These are phyloP conservation scores for Fusarium oligoseptatum DNA, from an alignment of 2,329 filamentous ascomycete species.

Conservation along the genomic window DNA sequence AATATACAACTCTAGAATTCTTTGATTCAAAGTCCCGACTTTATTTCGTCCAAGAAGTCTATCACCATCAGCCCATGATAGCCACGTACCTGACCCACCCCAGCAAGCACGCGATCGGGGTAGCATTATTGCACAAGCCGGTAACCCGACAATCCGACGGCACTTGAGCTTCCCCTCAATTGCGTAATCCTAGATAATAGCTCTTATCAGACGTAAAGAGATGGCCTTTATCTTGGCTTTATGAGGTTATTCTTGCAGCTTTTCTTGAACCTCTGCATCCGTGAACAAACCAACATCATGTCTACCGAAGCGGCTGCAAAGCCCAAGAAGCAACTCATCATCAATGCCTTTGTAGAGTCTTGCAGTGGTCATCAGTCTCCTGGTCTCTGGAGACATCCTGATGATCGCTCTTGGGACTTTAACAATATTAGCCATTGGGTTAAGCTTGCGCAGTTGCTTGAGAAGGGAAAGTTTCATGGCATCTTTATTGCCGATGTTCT, in stretches of 20 bases:
- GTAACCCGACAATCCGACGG: conserved; percentile 6
- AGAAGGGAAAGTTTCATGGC: conserved; percentile 70
- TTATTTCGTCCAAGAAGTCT: background rate
- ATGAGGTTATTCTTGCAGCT: background rate
- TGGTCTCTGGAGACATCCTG: conserved; percentile 70
- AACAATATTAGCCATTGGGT: conserved; percentile 72
- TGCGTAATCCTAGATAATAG: background rate
- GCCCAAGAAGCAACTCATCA: conserved; percentile 56
- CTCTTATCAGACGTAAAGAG: background rate
- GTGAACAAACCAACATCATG: background rate
- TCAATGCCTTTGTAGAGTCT: conserved; percentile 59
- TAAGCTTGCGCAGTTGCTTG: conserved; percentile 56
- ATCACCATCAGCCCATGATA: background rate
- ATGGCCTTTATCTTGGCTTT: background rate
- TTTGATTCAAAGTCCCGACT: background rate
- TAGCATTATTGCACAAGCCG: conserved; percentile 1
- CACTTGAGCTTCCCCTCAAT: conserved; percentile 10
- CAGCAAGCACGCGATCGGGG: conserved; percentile 6
- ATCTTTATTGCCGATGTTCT: conserved; percentile 76
- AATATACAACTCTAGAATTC: too few species aligned
- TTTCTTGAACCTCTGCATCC: background rate
- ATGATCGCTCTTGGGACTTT: conserved; percentile 73
- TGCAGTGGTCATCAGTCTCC: conserved; percentile 62
- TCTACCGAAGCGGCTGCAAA: conserved; percentile 17
- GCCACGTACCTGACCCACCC: background rate